Evolutionary conservation across 2,329 filamentous ascomycete genomes (phyloP).

Genomic region (Chrysoporthe puriensis): DNA sequence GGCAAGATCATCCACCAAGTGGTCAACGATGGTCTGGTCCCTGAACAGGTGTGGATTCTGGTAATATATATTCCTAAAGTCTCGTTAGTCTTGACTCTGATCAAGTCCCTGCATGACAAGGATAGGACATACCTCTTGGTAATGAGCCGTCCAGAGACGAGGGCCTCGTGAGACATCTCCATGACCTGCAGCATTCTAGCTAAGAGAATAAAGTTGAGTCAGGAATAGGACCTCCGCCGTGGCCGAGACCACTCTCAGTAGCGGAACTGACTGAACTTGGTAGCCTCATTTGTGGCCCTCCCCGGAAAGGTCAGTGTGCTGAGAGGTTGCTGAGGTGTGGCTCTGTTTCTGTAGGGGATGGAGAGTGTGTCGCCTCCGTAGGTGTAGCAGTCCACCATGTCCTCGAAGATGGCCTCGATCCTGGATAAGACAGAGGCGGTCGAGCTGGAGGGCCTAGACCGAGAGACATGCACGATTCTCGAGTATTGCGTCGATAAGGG

Average conservation of each 20-base stretch:
- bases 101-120: not conserved
- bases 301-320: conserved; percentile 50
- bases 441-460: conserved; percentile 18
- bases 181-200: conserved; percentile 62
- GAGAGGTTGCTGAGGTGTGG: conserved; percentile 21
- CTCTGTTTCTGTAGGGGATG: conserved; percentile 49
- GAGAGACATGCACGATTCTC: conserved; percentile 6
- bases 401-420: conserved; percentile 60
- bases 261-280: conserved; percentile 52
- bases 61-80: conserved; percentile 77
- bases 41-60: conserved; percentile 73
- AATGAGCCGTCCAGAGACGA: conserved; percentile 56
- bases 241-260: conserved; percentile 4
- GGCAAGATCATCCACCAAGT: conserved; percentile 74
- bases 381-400: conserved; percentile 53
- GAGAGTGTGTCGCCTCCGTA: conserved; percentile 46
- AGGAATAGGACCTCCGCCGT: not conserved
- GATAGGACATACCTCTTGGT: conserved; percentile 62
- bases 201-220: conserved; percentile 35
- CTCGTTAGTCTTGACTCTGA: not conserved
- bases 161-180: conserved; percentile 61
- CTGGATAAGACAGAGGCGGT: conserved; percentile 47
- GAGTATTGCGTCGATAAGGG: conserved; percentile 11
- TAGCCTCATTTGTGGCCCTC: conserved; percentile 49
- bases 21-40: conserved; percentile 70